Percentiles rank a stretch among this genome's conserved stretches.
Evolutionary conservation across 805 yeast genomes (phyloP).

Genomic region (Teunomyces gatunensis): DNA sequence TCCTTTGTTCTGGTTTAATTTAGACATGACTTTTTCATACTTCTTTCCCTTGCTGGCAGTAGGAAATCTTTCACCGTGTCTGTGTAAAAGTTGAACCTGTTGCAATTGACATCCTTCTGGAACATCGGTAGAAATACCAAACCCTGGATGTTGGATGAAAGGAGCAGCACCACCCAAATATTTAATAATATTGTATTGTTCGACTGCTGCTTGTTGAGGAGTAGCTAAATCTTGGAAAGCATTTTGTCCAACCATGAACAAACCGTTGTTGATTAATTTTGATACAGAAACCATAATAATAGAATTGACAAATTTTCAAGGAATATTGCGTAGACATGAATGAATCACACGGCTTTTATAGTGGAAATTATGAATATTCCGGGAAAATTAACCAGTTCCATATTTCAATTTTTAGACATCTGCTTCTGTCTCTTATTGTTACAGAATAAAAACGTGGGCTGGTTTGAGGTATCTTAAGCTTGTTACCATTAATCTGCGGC

Average conservation of each 20-base stretch:
- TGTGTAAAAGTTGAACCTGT: constrained; percentile 68
- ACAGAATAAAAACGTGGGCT: not conserved
- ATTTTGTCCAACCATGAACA: constrained; percentile 25
- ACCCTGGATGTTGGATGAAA: constrained; percentile 49
- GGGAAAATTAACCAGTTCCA: not conserved
- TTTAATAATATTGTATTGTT: constrained; percentile 47
- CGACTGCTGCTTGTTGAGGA: constrained; percentile 40
- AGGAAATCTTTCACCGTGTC: constrained; percentile 85
- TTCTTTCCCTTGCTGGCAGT: constrained; percentile 24
- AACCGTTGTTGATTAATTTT: constrained; percentile 27
- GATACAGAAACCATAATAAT: constrained; percentile 28
- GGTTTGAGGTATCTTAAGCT: not conserved
- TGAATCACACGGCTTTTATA: not conserved
- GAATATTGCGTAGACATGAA: not conserved
- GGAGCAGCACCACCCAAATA: constrained; percentile 60
- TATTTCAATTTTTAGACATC: no score
- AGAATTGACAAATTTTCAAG: not conserved
- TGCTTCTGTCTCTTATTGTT: not conserved
- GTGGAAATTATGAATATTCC: not conserved
- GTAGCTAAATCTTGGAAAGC: constrained; percentile 32
- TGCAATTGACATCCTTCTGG: constrained; percentile 55
- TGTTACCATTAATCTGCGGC: not conserved
- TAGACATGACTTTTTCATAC: constrained; percentile 24
- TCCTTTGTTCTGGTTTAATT: constrained; percentile 15
- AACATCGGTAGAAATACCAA: constrained; percentile 47